phyloP scores from a whole-genome alignment of 345 rosid genomes.

The Lepidium africanum region DNA sequence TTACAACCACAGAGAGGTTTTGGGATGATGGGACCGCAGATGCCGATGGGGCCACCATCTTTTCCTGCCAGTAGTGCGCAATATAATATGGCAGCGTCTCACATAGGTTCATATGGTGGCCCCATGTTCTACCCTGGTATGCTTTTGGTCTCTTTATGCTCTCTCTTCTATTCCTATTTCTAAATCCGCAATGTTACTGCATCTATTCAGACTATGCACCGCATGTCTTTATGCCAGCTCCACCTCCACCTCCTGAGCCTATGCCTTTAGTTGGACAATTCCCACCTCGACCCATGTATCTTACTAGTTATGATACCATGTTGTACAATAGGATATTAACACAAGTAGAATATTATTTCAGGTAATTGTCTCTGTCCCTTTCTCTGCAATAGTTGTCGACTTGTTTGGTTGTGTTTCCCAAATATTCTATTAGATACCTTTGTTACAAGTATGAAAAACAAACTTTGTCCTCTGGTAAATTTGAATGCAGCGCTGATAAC shows the following conservation, averaged over 20 bases:
- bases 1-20: conserved; percentile 9
- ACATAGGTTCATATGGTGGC: conserved; percentile 22
- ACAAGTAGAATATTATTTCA: conserved; percentile 86
- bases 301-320: conserved; percentile 8
- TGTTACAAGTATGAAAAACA: not conserved
- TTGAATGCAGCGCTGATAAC: conserved; percentile 60
- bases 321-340: conserved; percentile 31
- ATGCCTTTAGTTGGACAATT: conserved; percentile 16
- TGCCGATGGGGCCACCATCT: conserved; percentile 25
- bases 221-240: conserved; percentile 9
- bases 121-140: conserved; percentile 21
- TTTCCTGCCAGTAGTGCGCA: conserved; percentile 15
- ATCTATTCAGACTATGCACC: conserved; percentile 7
- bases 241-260: conserved; percentile 14
- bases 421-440: not conserved
- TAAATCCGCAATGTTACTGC: not conserved
- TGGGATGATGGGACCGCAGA: conserved; percentile 20
- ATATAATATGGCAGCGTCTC: conserved; percentile 15
- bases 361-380: conserved; percentile 34
- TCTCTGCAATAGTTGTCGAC: not conserved
- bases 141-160: not conserved
- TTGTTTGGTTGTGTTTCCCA: not conserved
- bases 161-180: not conserved
- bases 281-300: conserved; percentile 4
- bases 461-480: not conserved